Evolutionary conservation across 768 basidiomycete genomes (phyloP).

Genomic region (Tricholoma furcatifolium): DNA sequence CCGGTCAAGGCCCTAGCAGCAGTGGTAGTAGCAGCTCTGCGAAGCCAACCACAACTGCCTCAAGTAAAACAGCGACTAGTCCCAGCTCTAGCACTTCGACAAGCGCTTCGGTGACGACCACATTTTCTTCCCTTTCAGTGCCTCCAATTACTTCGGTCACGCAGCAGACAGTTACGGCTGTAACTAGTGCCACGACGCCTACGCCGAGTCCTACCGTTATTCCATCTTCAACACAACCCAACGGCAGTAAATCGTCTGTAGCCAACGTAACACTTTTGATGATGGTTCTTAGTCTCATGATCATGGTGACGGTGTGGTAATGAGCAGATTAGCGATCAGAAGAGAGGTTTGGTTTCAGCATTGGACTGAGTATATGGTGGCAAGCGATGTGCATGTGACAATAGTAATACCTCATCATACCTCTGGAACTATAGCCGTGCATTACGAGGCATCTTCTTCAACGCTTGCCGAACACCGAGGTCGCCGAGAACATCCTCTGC

Average conservation of each 20-base stretch:
- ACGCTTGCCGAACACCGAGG: conserved; percentile 70
- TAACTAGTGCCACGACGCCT: not conserved
- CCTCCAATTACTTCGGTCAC: not conserved
- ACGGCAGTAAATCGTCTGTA: not conserved
- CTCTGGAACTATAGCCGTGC: conserved; percentile 26
- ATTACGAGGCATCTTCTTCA: conserved; percentile 61
- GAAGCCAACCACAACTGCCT: not conserved
- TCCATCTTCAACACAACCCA: not conserved
- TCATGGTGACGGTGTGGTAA: not conserved
- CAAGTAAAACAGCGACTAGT: not conserved
- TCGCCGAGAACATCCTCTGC: conserved; percentile 75
- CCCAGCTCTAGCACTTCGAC: not conserved
- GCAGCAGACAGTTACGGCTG: conserved; percentile 1
- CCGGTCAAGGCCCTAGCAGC: not conserved
- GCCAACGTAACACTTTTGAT: not conserved
- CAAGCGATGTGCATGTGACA: not conserved
- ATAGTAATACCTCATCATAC: not conserved
- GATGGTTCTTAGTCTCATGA: not conserved
- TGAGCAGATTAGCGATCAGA: not conserved
- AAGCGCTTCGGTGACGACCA: not conserved
- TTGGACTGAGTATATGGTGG: not conserved
- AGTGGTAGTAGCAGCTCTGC: not conserved
- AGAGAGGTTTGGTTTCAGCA: not conserved
- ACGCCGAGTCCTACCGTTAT: not conserved
- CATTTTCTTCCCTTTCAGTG: not conserved